Evolutionary conservation across 2,329 filamentous ascomycete genomes (phyloP).

Genomic region (Aspergillus felis): DNA sequence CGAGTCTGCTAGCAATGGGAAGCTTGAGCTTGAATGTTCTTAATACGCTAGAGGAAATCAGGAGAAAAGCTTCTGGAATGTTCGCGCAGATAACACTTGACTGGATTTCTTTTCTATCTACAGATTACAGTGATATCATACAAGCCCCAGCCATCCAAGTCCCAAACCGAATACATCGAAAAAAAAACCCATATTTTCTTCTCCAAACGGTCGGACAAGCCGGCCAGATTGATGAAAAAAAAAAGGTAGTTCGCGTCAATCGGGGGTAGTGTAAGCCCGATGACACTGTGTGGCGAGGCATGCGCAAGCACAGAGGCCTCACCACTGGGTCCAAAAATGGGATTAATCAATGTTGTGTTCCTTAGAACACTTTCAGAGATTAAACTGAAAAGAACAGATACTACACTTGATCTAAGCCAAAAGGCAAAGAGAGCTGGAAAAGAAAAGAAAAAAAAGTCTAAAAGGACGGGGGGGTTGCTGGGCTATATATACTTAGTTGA

Average conservation of each 20-base stretch:
- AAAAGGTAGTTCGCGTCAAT: slow-evolving; percentile 61
- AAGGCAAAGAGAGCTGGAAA: slow-evolving; percentile 52
- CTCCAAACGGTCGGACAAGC: slow-evolving; percentile 54
- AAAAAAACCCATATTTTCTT: slow-evolving; percentile 44
- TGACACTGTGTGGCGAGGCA: slow-evolving; percentile 64
- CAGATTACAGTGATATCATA: neutral
- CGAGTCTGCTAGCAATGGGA: too few relatives aligned
- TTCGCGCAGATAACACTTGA: neutral
- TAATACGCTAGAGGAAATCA: neutral
- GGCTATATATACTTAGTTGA: slow-evolving; percentile 27
- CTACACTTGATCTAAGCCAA: slow-evolving; percentile 88
- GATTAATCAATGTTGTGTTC: slow-evolving; percentile 74
- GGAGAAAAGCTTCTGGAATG: neutral
- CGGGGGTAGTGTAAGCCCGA: slow-evolving; percentile 71
- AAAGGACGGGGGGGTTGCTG: slow-evolving; percentile 18
- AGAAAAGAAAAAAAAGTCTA: slow-evolving; percentile 41
- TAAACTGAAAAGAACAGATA: slow-evolving; percentile 98
- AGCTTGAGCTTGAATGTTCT: neutral
- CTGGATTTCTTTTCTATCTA: neutral
- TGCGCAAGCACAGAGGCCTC: slow-evolving; percentile 70
- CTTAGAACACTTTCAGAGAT: slow-evolving; percentile 81
- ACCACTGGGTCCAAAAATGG: slow-evolving; percentile 64
- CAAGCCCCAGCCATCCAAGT: too few relatives aligned
- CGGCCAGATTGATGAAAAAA: slow-evolving; percentile 62
- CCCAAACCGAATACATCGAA: neutral